Conservation (phyloP, 257 asterid genomes). For the Penstemon barbatus region DNA sequence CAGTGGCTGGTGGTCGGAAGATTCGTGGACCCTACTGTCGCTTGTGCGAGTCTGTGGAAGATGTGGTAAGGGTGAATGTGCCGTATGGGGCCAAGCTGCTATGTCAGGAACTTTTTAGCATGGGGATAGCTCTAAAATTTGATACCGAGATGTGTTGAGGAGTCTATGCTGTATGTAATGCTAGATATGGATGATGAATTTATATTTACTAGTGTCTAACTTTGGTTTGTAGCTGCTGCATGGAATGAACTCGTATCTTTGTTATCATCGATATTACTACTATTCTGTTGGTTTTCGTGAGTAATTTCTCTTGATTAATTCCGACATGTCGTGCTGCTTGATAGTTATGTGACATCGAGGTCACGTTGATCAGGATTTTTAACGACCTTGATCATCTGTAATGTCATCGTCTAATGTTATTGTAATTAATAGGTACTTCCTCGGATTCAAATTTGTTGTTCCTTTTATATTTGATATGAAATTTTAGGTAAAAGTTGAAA, state of each 20-base stretch:
- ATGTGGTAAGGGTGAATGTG: constrained; percentile 68
- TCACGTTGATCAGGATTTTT: no score
- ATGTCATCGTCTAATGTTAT: no score
- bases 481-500: no score
- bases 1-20: constrained; percentile 63
- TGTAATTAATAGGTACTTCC: no score
- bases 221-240: background rate
- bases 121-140: constrained; percentile 82
- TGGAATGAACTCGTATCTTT: background rate
- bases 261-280: no score
- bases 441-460: no score
- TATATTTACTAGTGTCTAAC: background rate
- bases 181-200: background rate
- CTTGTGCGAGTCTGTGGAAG: constrained; percentile 71
- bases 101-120: constrained; percentile 86
- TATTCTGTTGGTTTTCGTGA: no score
- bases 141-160: constrained; percentile 69
- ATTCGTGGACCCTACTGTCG: constrained; percentile 86
- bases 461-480: no score
- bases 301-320: no score
- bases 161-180: background rate
- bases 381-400: no score
- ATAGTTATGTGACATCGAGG: no score
- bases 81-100: constrained; percentile 93
- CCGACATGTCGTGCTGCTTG: no score